Evolutionary conservation across 169 alveolate genomes (phyloP).

Genomic region (Theileria parva): DNA sequence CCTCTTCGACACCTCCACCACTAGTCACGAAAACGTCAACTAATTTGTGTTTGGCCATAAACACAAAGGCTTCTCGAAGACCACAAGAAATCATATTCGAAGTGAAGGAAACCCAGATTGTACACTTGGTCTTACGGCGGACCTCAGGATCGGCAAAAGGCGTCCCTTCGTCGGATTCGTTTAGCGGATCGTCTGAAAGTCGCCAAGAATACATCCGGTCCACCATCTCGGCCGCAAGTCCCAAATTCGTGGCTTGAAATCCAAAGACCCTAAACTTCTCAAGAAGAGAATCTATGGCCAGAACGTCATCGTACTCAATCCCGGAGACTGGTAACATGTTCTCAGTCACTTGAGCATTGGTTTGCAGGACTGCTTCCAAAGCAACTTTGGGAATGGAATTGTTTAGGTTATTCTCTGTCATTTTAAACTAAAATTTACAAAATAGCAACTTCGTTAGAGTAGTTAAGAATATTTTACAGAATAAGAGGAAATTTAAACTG

Average conservation of each 20-base stretch:
- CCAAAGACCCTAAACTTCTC: conserved; percentile 69
- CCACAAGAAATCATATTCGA: conserved; percentile 97
- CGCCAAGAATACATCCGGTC: conserved; percentile 72
- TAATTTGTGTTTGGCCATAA: conserved; percentile 91
- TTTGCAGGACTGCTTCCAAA: conserved; percentile 59
- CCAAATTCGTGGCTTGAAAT: conserved; percentile 78
- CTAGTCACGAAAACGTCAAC: conserved; percentile 94
- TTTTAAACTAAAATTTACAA: neutral
- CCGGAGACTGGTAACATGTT: conserved; percentile 66
- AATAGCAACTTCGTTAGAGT: neutral
- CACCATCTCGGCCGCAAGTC: conserved; percentile 76
- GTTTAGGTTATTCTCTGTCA: neutral
- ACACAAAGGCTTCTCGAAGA: conserved; percentile 91
- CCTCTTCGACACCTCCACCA: conserved; percentile 99
- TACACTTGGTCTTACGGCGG: conserved; percentile 86
- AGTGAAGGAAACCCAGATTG: conserved; percentile 95
- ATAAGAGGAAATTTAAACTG: neutral
- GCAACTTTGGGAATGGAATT: conserved; percentile 39
- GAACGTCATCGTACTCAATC: conserved; percentile 58
- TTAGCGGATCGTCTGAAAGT: conserved; percentile 48
- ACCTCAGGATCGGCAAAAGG: conserved; percentile 70
- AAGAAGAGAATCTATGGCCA: conserved; percentile 63
- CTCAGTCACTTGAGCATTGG: conserved; percentile 61
- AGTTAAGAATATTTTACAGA: neutral
- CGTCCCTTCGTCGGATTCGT: conserved; percentile 45